Base-by-base conservation (phyloP, 148 eudicot genomes). In the Fagopyrum tataricum region DNA sequence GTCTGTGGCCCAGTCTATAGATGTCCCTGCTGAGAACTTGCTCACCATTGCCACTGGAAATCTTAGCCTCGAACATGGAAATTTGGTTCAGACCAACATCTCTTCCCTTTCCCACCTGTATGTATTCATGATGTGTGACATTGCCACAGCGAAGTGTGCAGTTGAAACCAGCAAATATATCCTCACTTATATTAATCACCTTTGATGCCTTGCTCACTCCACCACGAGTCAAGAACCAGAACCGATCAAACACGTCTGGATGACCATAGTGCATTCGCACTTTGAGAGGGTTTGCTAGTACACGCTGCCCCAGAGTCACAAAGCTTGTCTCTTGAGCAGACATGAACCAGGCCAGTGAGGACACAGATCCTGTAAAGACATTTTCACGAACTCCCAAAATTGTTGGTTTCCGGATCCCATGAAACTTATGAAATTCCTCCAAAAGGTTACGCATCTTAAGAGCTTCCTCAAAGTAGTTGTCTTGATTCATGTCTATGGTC, bases 291-390 rank as follows among this genome's bases (percentile, higher is more conserved):
- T 91, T 87, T 69, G 98, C 98, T 62, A 94, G 78, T 82, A 94
- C 98, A 70, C 98, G 90, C 75, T 94, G 97, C 13, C 97, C 98
- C 53, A 94, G 81, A 10, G 98, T 94, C 24, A 94, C 98, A 76
- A 94, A 91, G 75, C 96, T 89, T 47, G 77, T 88, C 78, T 94
- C 98, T 81, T 94, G 98, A 70, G 97, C 87, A 76, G 98, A 94
- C 98, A 94, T 94, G 79, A 94, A 94, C 98, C 96, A 85, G 64
- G 98, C 98, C 21, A 94, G 93, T n/a, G 98, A 94, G 15, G 98
- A 94, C 1, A 94, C 98, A 26, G 97, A 91, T 18, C 98, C 97
- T 0, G 98, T 94, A 75, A 94, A 94, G 59, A 94, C 83, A 75
- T 85, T 88, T 79, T 94, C 98, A 44, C 98, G 86, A 55, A 94